These are phyloP conservation scores for Clitoria ternatea DNA, from an alignment of 306 rosid species.

Conservation along the genomic window DNA sequence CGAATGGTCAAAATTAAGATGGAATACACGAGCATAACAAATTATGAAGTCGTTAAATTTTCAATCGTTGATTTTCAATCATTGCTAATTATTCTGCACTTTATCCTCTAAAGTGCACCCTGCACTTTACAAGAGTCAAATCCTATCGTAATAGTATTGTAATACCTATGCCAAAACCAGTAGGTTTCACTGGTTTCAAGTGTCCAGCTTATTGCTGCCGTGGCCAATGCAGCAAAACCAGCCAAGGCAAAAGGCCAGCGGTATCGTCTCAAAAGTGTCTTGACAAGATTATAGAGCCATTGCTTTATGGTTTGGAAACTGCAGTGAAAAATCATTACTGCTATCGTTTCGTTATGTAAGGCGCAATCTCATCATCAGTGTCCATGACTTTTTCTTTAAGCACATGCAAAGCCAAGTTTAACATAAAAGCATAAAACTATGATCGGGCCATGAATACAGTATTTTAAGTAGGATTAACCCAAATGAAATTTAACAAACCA, in stretches of 20 bases:
- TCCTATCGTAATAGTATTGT: neutral
- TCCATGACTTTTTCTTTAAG: neutral
- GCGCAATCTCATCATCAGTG: neutral
- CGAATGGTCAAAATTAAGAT: too few relatives aligned
- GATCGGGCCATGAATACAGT: neutral
- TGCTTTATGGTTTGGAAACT: constrained; percentile 54
- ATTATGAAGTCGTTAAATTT: too few relatives aligned
- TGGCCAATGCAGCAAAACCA: constrained; percentile 55
- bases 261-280: constrained; percentile 50
- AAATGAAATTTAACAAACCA: neutral
- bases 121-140: too few relatives aligned
- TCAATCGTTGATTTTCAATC: too few relatives aligned
- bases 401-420: neutral
- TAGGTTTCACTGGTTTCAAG: constrained; percentile 70
- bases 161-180: constrained; percentile 90
- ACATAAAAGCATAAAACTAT: neutral
- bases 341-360: neutral
- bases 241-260: constrained; percentile 62
- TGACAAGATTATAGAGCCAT: constrained; percentile 47
- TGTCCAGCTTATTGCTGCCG: constrained; percentile 78
- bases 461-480: neutral
- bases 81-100: too few relatives aligned
- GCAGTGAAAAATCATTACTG: constrained; percentile 23
- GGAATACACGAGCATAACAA: too few relatives aligned
- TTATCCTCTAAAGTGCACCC: too few relatives aligned